Percentiles rank a stretch among this genome's conserved stretches.
Conservation (phyloP, 352 stramenopile species). For the Phytophthora pinifolia region DNA sequence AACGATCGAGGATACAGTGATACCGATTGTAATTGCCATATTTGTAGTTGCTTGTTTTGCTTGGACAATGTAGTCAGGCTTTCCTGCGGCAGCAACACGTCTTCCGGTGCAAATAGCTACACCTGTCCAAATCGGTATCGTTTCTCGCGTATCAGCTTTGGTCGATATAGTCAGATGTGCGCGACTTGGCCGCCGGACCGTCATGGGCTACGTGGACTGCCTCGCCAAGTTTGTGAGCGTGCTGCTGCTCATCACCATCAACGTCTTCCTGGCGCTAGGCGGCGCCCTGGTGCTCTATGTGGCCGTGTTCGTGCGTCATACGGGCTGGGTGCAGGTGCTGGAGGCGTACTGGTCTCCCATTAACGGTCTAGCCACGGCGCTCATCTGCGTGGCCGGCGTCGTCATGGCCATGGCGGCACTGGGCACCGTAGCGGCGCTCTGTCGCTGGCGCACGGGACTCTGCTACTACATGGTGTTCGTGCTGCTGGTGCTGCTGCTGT, state of each 20-base stretch:
- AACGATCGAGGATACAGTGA: too few species aligned
- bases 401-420: conserved; percentile 57
- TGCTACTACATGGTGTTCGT: conserved; percentile 58
- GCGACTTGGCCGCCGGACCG: conserved; percentile 6
- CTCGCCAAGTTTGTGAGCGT: conserved; percentile 33
- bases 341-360: conserved; percentile 46
- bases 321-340: conserved; percentile 56
- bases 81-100: too few species aligned
- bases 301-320: conserved; percentile 42
- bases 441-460: conserved; percentile 51
- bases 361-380: conserved; percentile 39
- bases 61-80: too few species aligned
- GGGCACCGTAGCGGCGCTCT: conserved; percentile 51
- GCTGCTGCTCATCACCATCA: conserved; percentile 58
- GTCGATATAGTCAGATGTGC: conserved; percentile 1
- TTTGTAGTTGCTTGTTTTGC: too few species aligned
- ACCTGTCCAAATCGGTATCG: too few species aligned
- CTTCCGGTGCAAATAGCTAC: too few species aligned
- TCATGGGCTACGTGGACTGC: conserved; percentile 33
- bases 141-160: too few species aligned
- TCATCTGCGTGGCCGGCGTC: conserved; percentile 49
- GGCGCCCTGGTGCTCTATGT: conserved; percentile 56
- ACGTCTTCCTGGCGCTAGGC: conserved; percentile 56
- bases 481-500: conserved; percentile 49
- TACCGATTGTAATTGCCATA: too few species aligned